phyloP scores from a whole-genome alignment of 768 basidiomycete genomes.

The Punctularia strigosozonata region DNA sequence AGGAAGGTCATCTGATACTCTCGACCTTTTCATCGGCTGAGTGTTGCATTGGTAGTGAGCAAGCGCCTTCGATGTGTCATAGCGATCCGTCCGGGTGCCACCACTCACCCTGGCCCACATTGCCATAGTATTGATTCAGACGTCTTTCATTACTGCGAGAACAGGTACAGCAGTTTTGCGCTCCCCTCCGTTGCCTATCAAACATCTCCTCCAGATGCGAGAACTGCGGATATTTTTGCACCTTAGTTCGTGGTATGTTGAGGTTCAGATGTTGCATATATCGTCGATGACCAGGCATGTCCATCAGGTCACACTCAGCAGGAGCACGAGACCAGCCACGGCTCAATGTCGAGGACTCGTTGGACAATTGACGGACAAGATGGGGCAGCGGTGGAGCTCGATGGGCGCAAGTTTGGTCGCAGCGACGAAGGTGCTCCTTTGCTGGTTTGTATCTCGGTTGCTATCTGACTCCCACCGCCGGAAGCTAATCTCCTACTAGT shows the following conservation, averaged over 20 bases:
- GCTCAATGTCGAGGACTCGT: conserved; percentile 45
- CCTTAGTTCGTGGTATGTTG: conserved; percentile 35
- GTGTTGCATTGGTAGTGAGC: conserved; percentile 20
- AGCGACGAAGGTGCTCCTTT: conserved; percentile 50
- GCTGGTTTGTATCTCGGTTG: too few species aligned
- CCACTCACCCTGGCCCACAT: conserved; percentile 35
- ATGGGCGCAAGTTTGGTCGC: conserved; percentile 40
- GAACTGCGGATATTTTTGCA: conserved; percentile 49
- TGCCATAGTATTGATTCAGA: conserved; percentile 31
- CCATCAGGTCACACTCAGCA: conserved; percentile 41
- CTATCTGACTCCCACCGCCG: too few species aligned
- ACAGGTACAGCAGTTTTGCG: conserved; percentile 19
- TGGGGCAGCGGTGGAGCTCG: conserved; percentile 35
- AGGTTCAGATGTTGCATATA: neutral
- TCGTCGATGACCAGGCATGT: neutral
- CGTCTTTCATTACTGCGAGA: conserved; percentile 44
- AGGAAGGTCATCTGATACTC: conserved; percentile 19
- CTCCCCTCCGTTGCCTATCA: neutral
- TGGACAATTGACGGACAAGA: conserved; percentile 48
- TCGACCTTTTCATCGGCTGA: neutral
- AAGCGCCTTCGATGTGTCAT: conserved; percentile 40
- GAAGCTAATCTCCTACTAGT: too few species aligned
- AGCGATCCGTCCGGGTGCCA: conserved; percentile 29
- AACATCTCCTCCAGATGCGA: conserved; percentile 26
- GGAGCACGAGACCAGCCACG: conserved; percentile 53